Conservation (phyloP, 352 stramenopile genomes). For the Phytopythium delawarense region DNA sequence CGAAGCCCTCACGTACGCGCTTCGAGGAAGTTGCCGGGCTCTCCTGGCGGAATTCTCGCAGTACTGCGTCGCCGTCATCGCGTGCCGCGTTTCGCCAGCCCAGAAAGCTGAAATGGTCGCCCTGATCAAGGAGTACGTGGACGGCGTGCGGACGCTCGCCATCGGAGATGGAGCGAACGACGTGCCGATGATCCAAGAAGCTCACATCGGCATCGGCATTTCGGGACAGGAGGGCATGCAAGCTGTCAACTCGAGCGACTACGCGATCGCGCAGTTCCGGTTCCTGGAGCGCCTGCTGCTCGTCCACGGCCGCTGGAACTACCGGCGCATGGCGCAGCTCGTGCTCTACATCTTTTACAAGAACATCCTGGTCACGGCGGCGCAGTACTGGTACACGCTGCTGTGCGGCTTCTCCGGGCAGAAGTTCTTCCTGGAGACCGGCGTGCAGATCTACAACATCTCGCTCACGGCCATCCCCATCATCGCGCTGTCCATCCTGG, state of each 20-base stretch:
- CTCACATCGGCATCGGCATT: slow-evolving; percentile 90
- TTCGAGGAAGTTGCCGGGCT: slow-evolving; percentile 34
- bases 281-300: slow-evolving; percentile 89
- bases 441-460: slow-evolving; percentile 81
- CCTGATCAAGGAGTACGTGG: slow-evolving; percentile 73
- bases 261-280: slow-evolving; percentile 91
- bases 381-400: slow-evolving; percentile 77
- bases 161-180: slow-evolving; percentile 95
- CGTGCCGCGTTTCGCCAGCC: slow-evolving; percentile 79
- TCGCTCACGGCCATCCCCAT: slow-evolving; percentile 67
- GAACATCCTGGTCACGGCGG: slow-evolving; percentile 77
- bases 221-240: slow-evolving; percentile 91
- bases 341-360: slow-evolving; percentile 95
- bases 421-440: slow-evolving; percentile 82
- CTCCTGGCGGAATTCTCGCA: slow-evolving; percentile 67
- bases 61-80: slow-evolving; percentile 86
- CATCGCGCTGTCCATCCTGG: slow-evolving; percentile 59
- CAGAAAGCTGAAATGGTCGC: slow-evolving; percentile 87
- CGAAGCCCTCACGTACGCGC: slow-evolving; percentile 58
- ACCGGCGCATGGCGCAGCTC: slow-evolving; percentile 86
- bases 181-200: slow-evolving; percentile 94
- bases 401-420: slow-evolving; percentile 75
- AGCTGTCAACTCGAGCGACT: slow-evolving; percentile 92
- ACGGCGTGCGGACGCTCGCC: slow-evolving; percentile 72
- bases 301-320: slow-evolving; percentile 91